Evolutionary conservation across 2,329 filamentous ascomycete genomes (phyloP), one percentile per base, ranked within the genome.

Genomic region (Camillea tinctor): DNA sequence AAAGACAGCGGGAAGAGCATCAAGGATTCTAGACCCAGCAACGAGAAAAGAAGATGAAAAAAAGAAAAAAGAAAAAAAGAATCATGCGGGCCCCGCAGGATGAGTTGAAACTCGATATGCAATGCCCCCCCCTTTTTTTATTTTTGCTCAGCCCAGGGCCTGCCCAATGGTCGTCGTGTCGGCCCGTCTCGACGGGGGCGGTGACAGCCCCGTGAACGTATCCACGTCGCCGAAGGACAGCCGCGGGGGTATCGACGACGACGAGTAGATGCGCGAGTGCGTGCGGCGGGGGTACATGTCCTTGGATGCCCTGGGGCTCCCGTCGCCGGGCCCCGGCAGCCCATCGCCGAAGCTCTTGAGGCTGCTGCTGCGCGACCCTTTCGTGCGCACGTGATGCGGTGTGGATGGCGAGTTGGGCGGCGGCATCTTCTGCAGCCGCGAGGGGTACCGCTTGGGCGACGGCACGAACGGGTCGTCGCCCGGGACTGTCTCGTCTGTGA

Each of bases 401-500:
- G 71, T 67, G 21, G 66, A 65, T 1, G 74, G 68, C 48, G 70
- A 65, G 30, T 50, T 68, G 1, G 77, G 78, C 2, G 76, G 77
- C 23, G 74, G 64, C 66, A 11, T 30, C 26, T 87, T 88, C 48
- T 81, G 80, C 3, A 87, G 72, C 19, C 84, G 80, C 3, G 83
- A 83, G 2, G 79, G 76, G 15, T 83, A 80, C 11, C 83, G 80
- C 71, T 80, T 86, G 1, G 81, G 76, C 11, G 77, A 75, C 7
- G 80, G 73, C 26, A 88, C 71, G 64, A 86, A 89, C 3, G 86
- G 84, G 52, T 82, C 81, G 60, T 84, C 86, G 36, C 86, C 86
- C 4, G 85, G 84, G 2, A 88, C 71, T 1, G 80, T 73, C 66
- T 88, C 84, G 62, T 88, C 86, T 2, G 86, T 88, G 5, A 89